Percentiles rank a stretch among this genome's conserved stretches.
Conservation (phyloP, 1,139 yeast species). For the Hanseniaspora uvarum region DNA sequence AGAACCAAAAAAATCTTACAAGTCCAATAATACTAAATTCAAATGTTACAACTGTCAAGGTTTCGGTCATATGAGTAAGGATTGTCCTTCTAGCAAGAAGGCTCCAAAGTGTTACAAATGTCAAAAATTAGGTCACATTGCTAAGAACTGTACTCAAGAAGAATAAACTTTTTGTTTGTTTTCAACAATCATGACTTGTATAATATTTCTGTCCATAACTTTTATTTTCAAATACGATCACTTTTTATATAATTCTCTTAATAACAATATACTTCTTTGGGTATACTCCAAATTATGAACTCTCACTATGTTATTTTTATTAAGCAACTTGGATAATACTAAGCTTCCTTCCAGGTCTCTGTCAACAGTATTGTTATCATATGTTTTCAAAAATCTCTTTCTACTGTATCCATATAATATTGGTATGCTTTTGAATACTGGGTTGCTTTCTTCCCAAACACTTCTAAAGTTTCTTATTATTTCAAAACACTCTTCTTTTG, state of each 20-base stretch:
- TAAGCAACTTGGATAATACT: slow-evolving; percentile 33
- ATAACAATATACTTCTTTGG: slow-evolving; percentile 52
- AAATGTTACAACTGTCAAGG: slow-evolving; percentile 91
- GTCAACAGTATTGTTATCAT: slow-evolving; percentile 41
- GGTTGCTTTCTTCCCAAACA: slow-evolving; percentile 43
- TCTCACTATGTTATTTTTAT: slow-evolving; percentile 59
- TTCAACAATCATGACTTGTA: slow-evolving; percentile 12
- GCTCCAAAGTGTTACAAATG: slow-evolving; percentile 74
- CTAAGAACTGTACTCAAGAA: slow-evolving; percentile 63
- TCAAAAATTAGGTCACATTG: slow-evolving; percentile 83
- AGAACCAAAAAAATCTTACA: slow-evolving; percentile 31
- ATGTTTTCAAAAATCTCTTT: slow-evolving; percentile 77
- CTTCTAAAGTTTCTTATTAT: slow-evolving; percentile 49
- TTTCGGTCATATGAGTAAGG: slow-evolving; percentile 79
- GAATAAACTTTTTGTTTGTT: slow-evolving; percentile 25
- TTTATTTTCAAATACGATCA: slow-evolving; percentile 6
- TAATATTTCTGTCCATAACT: too few relatives aligned
- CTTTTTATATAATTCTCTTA: slow-evolving; percentile 46
- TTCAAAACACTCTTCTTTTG: slow-evolving; percentile 53
- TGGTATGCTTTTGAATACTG: slow-evolving; percentile 34
- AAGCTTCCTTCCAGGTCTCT: slow-evolving; percentile 73
- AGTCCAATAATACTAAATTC: slow-evolving; percentile 33
- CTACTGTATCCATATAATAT: slow-evolving; percentile 77
- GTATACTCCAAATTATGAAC: slow-evolving; percentile 76
- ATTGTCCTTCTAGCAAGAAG: slow-evolving; percentile 46